Evolutionary conservation across 2,329 filamentous ascomycete genomes (phyloP).

Genomic region (Botrytis galanthina): DNA sequence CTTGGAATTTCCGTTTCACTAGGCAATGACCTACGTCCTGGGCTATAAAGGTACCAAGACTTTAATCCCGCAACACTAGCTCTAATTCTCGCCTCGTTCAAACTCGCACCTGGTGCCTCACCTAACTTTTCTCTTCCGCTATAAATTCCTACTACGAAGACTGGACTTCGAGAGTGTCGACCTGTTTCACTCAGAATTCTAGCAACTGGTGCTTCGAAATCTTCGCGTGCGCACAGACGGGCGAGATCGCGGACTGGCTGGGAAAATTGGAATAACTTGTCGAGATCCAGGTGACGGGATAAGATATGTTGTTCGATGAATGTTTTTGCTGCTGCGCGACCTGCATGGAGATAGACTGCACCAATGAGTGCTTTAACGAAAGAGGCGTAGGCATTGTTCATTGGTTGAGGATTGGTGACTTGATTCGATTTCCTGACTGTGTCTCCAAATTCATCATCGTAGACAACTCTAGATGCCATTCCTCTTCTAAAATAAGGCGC

Average conservation of each 20-base stretch:
- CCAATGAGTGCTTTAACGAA: constrained; percentile 85
- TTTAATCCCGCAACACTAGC: constrained; percentile 85
- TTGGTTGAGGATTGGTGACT: constrained; percentile 32
- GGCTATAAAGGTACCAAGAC: constrained; percentile 95
- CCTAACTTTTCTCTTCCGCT: constrained; percentile 88
- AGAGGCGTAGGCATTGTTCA: constrained; percentile 59
- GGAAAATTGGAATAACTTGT: constrained; percentile 77
- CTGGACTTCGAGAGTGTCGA: constrained; percentile 76
- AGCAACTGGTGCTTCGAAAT: constrained; percentile 83
- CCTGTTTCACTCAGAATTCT: constrained; percentile 89
- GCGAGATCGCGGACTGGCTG: constrained; percentile 81
- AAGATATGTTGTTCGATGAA: constrained; percentile 86
- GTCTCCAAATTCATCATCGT: constrained; percentile 84
- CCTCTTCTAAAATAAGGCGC: constrained; percentile 60
- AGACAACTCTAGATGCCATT: constrained; percentile 72
- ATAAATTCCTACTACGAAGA: constrained; percentile 92
- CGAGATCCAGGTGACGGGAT: constrained; percentile 72
- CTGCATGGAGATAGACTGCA: constrained; percentile 80
- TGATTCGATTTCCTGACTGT: constrained; percentile 38
- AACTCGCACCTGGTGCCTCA: constrained; percentile 76
- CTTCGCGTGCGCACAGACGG: constrained; percentile 80
- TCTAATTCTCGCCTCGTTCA: constrained; percentile 73
- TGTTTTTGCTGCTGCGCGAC: constrained; percentile 70
- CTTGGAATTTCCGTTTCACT: constrained; percentile 48
- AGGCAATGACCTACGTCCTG: constrained; percentile 41